These are phyloP conservation scores for Daldinia vernicosa DNA, from an alignment of 495 filamentous ascomycete species.

Conservation along the genomic window DNA sequence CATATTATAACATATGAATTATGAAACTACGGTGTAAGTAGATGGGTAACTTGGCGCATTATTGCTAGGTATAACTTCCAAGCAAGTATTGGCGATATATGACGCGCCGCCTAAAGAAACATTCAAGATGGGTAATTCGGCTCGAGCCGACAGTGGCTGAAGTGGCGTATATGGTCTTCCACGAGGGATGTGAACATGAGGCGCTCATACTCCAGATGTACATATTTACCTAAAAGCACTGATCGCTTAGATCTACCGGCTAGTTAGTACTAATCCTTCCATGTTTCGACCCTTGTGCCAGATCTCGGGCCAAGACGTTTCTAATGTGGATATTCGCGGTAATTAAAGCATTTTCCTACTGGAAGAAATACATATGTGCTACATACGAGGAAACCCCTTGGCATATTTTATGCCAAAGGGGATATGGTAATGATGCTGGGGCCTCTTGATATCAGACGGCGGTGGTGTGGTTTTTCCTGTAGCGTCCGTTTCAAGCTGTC, in stretches of 20 bases:
- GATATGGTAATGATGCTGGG: constrained; percentile 25
- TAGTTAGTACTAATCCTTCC: constrained; percentile 37
- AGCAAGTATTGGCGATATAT: background rate
- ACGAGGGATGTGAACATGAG: constrained; percentile 17
- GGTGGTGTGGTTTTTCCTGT: constrained; percentile 16
- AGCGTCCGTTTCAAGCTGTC: constrained; percentile 28
- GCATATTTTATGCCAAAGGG: constrained; percentile 7
- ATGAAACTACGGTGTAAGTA: background rate
- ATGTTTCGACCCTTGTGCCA: constrained; percentile 43
- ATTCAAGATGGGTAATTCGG: constrained; percentile 22
- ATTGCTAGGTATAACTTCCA: background rate
- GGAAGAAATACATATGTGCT: constrained; percentile 9
- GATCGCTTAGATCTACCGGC: constrained; percentile 43
- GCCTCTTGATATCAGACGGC: constrained; percentile 38
- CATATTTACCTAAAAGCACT: background rate
- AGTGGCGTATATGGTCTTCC: background rate
- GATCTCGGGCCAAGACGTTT: constrained; percentile 45
- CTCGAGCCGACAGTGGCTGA: constrained; percentile 35
- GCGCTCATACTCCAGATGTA: constrained; percentile 15
- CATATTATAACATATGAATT: background rate
- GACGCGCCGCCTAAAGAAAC: background rate
- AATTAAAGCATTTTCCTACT: constrained; percentile 31
- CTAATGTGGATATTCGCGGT: constrained; percentile 29
- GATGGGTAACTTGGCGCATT: too few relatives aligned
- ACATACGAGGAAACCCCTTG: constrained; percentile 10